A percentile compares a stretch with the other conserved stretches of the same genome.
These are phyloP conservation scores for Pinus taeda DNA, from an alignment of 75 land plant genomes.

Conservation along the genomic window DNA sequence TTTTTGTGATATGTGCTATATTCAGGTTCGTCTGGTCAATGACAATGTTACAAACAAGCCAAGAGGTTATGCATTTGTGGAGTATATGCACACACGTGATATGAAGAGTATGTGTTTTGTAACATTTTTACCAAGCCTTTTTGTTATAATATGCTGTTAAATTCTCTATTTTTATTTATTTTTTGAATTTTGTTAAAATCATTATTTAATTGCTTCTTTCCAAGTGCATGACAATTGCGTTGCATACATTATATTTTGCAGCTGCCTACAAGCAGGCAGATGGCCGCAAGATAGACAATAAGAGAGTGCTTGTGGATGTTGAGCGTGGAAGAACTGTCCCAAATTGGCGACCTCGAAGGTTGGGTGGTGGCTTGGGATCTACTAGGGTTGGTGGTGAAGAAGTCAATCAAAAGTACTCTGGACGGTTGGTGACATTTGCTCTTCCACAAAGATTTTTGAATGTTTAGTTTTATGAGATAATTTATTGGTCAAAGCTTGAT, in stretches of 20 bases:
- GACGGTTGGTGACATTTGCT: slow-evolving; percentile 49
- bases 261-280: slow-evolving; percentile 99
- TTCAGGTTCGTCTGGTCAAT: slow-evolving; percentile 78
- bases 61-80: slow-evolving; percentile 94
- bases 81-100: slow-evolving; percentile 91
- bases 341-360: slow-evolving; percentile 95
- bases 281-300: slow-evolving; percentile 91
- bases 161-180: not conserved
- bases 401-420: slow-evolving; percentile 79
- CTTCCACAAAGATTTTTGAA: too few species aligned
- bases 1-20: not conserved
- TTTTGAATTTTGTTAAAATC: not conserved
- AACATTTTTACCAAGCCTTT: not conserved
- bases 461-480: not conserved
- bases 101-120: slow-evolving; percentile 71
- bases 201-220: not conserved
- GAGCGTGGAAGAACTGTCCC: slow-evolving; percentile 99
- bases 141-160: not conserved
- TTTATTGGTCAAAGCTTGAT: not conserved
- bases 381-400: slow-evolving; percentile 97
- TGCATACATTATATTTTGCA: slow-evolving; percentile 17
- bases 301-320: slow-evolving; percentile 96
- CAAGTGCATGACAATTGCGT: not conserved
- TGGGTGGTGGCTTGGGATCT: slow-evolving; percentile 99
- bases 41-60: slow-evolving; percentile 81